Evolutionary conservation across 1,284 basidiomycete species (phyloP), one percentile per base, ranked within the genome.

Genomic region (Sporisorium reilianum): DNA sequence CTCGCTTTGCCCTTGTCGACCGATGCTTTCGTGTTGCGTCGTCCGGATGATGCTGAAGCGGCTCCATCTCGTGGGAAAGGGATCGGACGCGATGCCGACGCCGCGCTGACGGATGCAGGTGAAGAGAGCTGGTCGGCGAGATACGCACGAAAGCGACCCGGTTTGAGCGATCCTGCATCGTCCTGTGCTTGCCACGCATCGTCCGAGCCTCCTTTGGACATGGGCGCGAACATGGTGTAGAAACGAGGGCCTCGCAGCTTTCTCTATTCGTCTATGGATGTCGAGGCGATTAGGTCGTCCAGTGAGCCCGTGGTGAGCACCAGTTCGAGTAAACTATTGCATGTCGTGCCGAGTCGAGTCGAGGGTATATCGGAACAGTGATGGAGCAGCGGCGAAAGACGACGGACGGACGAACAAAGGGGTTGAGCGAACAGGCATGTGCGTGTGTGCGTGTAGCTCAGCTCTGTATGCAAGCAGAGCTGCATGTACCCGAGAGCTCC

Each of bases 111-210:
- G 8, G 55, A 49, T 3, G 20, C 32, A 0, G 67, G 56, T 18
- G 57, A 20, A 5, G 59, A 50, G 3, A 75, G 63, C 49, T 77
- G 70, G 36, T 70, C 64, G n/a, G 71, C 64, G 10, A 77, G 64
- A 38, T 75, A 75, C 23, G 73, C 73, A 3, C 73, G 67, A 25
- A 72, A 75, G 5, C 73, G 67, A 16, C 73, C 73, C 20, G 73
- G 73, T 32, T 75, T 75, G 48, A 75, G 73, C 36, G 73, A 75
- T 22, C 68, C 73, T 36, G 73, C 68, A 9, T 75, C 64, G 42
- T 75, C 73, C 26, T 75, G 67, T 8, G 64, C 73, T 48, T 75
- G 64, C 73, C 73, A 75, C 3, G 64, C 73, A 55, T 75, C 73
- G 44, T 75, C 72, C 9, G 67, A 66, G 6, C 68, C 64, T 23